These are phyloP conservation scores for Aspergillus costaricaensis DNA, from an alignment of 2,329 filamentous ascomycete species.

Conservation along the genomic window DNA sequence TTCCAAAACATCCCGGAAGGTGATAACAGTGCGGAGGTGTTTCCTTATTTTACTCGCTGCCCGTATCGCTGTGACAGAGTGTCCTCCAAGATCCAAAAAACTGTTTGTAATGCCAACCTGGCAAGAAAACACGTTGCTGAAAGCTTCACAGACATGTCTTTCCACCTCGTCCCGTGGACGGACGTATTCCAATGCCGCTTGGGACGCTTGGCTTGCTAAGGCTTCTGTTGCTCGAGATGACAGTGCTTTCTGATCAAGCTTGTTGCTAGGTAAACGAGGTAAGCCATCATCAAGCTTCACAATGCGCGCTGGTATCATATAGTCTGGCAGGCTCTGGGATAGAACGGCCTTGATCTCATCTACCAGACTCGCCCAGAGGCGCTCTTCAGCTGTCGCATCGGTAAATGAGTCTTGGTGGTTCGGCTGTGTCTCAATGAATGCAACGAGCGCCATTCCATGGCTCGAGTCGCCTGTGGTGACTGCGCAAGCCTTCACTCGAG, in stretches of 20 bases:
- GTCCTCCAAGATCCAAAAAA: slow-evolving; percentile 1
- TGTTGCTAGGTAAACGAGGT: neutral
- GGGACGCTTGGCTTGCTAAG: neutral
- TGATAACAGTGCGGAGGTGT: neutral
- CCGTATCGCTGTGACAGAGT: slow-evolving; percentile 2
- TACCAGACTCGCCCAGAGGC: neutral
- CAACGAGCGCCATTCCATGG: neutral
- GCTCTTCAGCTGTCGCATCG: too few relatives aligned
- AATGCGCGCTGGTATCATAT: neutral
- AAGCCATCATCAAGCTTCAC: neutral
- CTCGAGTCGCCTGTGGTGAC: neutral
- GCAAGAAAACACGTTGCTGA: neutral
- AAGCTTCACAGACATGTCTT: neutral
- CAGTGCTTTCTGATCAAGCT: neutral
- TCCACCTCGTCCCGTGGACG: neutral
- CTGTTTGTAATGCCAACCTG: neutral
- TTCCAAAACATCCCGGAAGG: slow-evolving; percentile 2
- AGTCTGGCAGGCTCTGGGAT: neutral
- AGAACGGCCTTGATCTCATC: neutral
- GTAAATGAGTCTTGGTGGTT: neutral
- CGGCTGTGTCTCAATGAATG: neutral
- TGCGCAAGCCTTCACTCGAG: neutral
- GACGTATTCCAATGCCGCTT: neutral
- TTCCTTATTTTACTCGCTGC: neutral
- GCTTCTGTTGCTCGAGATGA: neutral